Evolutionary conservation across 352 stramenopile genomes (phyloP), one percentile per base, ranked within the genome.

Genomic region (Phytopythium mirpurense): DNA sequence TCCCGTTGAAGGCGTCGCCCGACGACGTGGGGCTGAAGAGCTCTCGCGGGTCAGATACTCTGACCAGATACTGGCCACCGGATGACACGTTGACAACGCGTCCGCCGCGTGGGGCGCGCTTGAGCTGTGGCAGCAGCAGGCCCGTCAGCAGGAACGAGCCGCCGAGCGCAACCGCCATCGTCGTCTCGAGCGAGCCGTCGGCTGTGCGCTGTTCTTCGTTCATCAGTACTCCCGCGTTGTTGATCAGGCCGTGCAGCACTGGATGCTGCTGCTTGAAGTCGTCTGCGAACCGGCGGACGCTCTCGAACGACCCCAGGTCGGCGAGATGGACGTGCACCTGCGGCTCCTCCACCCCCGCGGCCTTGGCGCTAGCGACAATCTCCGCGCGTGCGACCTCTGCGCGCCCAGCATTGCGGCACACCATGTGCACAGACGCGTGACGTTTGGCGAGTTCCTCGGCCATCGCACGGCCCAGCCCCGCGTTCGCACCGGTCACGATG

Each of bases 11-110:
- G 35, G 51, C 38, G 19, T 36, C 42, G 9, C 64, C 62, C 0
- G 54, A 69, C 15, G 55, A 57, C 6, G 59, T 48, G 26, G 59
- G 59, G 16, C 72, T 67, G 6, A 64, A 54, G 1, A 69, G 47
- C 34, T 78, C 70, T 2, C 41, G 26, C 15, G 62, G 50, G 46
- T 80, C 72, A 16, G 12, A 38, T 3, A 76, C 45, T 1, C 59
- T 58, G 0, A 73, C 60, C 19, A 83, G 54, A 42, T 76, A 83
- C 42, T 80, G 72, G 0, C 72, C 67, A 15, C 69, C 70, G 0
- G 69, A 80, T 16, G 70, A 83, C 19, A 80, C 56, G 56, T 80
- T 83, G 51, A 83, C 58, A 24, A 83, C 72, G 32, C 72, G 69
- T 24, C 72, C 72, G 26, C 63, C 72, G 26, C 63, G 56, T 1